Evolutionary conservation across 371 early-diverging fungal species (phyloP).

Genomic region (Mucor irregularis): DNA sequence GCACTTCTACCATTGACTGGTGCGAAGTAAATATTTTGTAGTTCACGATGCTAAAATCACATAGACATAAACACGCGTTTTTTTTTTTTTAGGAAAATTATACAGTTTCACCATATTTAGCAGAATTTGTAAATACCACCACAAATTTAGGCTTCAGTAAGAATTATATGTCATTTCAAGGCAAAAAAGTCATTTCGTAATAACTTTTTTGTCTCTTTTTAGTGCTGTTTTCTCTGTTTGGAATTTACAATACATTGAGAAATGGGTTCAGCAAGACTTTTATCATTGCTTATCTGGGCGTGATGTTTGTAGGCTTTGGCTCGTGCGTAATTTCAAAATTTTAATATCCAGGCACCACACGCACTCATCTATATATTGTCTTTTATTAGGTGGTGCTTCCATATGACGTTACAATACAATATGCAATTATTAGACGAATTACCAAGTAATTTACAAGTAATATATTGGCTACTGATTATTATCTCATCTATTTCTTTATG

Average conservation of each 20-base stretch:
- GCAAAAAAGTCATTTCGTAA: too few species aligned
- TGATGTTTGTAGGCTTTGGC: slow-evolving; percentile 72
- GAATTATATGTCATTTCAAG: background rate
- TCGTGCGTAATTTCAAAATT: slow-evolving; percentile 30
- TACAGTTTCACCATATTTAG: slow-evolving; percentile 53
- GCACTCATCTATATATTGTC: background rate
- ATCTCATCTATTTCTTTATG: slow-evolving; percentile 3
- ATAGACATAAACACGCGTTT: background rate
- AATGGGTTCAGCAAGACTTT: slow-evolving; percentile 53
- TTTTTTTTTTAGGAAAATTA: slow-evolving; percentile 39
- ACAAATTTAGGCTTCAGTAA: slow-evolving; percentile 64
- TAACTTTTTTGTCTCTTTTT: background rate
- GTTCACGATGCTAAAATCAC: too few species aligned
- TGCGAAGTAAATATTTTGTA: slow-evolving; percentile 38
- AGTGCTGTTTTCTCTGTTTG: slow-evolving; percentile 22
- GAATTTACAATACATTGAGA: slow-evolving; percentile 37
- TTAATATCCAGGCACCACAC: background rate
- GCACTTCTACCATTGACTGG: slow-evolving; percentile 52
- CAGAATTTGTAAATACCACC: slow-evolving; percentile 76
- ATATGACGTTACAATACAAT: slow-evolving; percentile 76
- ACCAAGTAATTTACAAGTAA: slow-evolving; percentile 48
- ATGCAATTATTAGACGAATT: slow-evolving; percentile 80
- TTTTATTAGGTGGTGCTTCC: slow-evolving; percentile 64
- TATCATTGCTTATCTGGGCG: slow-evolving; percentile 56
- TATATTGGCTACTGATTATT: background rate